Evolutionary conservation across 345 rosid species (phyloP).

Genomic region (Garcia nutans): DNA sequence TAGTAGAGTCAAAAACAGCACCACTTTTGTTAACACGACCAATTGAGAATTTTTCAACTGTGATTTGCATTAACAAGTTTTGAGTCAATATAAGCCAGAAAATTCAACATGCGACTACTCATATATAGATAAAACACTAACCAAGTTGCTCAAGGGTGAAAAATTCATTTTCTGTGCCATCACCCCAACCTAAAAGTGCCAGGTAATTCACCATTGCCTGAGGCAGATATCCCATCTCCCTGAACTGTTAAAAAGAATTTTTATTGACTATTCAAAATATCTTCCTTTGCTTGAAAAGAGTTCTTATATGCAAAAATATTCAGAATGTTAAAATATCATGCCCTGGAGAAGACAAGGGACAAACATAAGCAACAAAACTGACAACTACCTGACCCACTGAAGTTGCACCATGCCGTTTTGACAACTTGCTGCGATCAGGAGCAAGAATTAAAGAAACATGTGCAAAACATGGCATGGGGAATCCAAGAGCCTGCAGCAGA

Average conservation of each 20-base stretch:
- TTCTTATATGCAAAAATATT: not conserved
- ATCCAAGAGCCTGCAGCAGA: conserved; percentile 74
- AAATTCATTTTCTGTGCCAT: conserved; percentile 95
- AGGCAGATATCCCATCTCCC: conserved; percentile 93
- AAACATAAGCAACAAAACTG: conserved; percentile 14
- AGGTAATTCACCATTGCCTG: conserved; percentile 93
- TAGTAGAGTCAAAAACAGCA: conserved; percentile 77
- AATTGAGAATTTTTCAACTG: conserved; percentile 84
- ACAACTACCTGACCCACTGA: conserved; percentile 85
- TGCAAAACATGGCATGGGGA: conserved; percentile 84
- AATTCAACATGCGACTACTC: not conserved
- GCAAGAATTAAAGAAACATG: conserved; percentile 95
- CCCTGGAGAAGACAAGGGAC: conserved; percentile 8
- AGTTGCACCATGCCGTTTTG: conserved; percentile 95
- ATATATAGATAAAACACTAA: conserved; percentile 28
- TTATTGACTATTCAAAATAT: conserved; percentile 14
- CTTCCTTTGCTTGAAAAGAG: not conserved
- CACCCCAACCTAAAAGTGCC: conserved; percentile 98
- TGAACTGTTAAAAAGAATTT: conserved; percentile 45
- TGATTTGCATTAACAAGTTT: conserved; percentile 24
- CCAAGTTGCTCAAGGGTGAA: conserved; percentile 82
- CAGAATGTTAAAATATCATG: conserved; percentile 3
- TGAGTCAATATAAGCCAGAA: conserved; percentile 12
- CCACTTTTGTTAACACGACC: conserved; percentile 89
- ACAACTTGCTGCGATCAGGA: conserved; percentile 88